Base-by-base conservation (phyloP, 2,329 filamentous ascomycete species). In the Fusarium pilosicola region DNA sequence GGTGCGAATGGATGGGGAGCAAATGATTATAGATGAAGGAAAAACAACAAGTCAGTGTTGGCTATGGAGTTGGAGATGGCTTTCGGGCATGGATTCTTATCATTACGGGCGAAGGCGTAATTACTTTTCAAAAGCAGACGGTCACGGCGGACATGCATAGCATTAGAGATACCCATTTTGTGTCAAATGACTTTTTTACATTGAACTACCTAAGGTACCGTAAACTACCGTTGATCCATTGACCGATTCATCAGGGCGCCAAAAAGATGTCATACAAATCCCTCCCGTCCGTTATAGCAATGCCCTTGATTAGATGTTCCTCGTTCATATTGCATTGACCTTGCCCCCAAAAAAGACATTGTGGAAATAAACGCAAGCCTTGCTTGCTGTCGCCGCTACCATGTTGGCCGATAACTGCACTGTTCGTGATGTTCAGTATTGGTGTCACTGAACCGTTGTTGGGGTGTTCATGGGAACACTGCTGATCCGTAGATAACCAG, bases 101-200 rank as follows among this genome's bases (percentile, higher is more conserved):
- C 17, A 24, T 26, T 24, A 64, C n/a, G 26, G 51, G 52, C 49
- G 28, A 59, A 36, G 69, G 65, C 59, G 64, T 57, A 48, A 36
- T 46, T 63, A n/a, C n/a, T 57, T 54, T 54, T 22, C 12, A 34
- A 36, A 26, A 57, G 44, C 49, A 52, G 30, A 54, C 41, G 48
- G 70, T 71, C 70, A 74, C 58, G 39, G 66, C 61, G 58, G 26
- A 38, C 28, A 64, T 64, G 58, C 51, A 66, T 62, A 62, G 71
- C 68, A 68, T 68, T 74, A 71, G 59, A 75, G 73, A 75, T 75
- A 75, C 73, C 73, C 73, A 59, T 56, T 48, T 70, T 70, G 48
- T 70, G 38, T 36, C 38, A 42, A 68, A 68, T 45, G 51, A 45
- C 38, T 46, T 51, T 14, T 22, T 24, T 73, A 41, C 38, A 54